phyloP scores from a whole-genome alignment of 2,329 filamentous ascomycete genomes.

The Graphium sp. region DNA sequence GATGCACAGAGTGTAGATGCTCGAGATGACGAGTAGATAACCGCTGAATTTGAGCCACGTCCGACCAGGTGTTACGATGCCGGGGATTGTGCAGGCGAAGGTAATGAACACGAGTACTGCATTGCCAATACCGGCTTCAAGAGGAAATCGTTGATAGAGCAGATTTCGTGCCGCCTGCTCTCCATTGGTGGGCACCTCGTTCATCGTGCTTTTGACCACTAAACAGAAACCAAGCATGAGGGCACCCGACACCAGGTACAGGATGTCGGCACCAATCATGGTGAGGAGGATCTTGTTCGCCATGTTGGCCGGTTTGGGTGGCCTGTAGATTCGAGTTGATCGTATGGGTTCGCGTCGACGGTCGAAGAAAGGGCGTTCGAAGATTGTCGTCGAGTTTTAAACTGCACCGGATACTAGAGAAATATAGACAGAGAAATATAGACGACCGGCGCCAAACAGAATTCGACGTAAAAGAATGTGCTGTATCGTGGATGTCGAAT shows the following conservation, averaged over 20 bases:
- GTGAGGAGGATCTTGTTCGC: slow-evolving; percentile 35
- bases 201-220: slow-evolving; percentile 28
- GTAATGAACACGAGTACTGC: slow-evolving; percentile 54
- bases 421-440: no score
- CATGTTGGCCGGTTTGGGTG: slow-evolving; percentile 19
- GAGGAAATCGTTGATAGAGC: slow-evolving; percentile 34
- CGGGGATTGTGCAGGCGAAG: slow-evolving; percentile 54
- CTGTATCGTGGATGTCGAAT: no score
- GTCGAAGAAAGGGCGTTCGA: no score
- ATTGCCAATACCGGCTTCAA: slow-evolving; percentile 51
- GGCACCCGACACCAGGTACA: slow-evolving; percentile 36
- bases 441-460: no score
- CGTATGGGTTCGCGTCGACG: no score
- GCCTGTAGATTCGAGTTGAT: not conserved
- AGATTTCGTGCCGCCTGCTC: slow-evolving; percentile 30
- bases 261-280: slow-evolving; percentile 26
- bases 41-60: slow-evolving; percentile 55
- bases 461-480: no score
- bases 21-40: slow-evolving; percentile 44
- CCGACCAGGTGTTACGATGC: slow-evolving; percentile 49
- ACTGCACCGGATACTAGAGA: no score
- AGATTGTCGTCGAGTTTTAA: no score
- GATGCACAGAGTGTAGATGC: slow-evolving; percentile 46
- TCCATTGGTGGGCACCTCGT: slow-evolving; percentile 24
- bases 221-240: slow-evolving; percentile 38